Base-by-base conservation (phyloP, 2,329 filamentous ascomycete genomes). In the Cadophora malorum region DNA sequence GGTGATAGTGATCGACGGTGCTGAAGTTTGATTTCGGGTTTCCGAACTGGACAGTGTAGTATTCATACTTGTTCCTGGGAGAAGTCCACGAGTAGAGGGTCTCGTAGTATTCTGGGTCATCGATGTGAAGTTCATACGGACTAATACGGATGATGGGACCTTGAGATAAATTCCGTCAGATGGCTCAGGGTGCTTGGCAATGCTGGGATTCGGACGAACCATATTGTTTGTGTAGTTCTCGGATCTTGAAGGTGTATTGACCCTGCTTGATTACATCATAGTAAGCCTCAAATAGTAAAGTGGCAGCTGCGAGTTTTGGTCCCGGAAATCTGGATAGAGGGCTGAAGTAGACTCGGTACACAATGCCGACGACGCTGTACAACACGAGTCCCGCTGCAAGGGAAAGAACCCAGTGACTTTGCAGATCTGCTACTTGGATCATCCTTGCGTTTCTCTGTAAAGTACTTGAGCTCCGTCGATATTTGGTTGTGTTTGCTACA, bases 71-170 rank as follows among this genome's bases (percentile, higher is more conserved):
- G 53, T 71, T 56, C 19, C 52, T 67, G 14, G 62, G 69, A 5
- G 35, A 59, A 3, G 49, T 58, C 12, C 52, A 49, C 10, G 78
- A 75, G 70, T 81, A 82, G 21, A 83, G 70, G 63, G 80, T 79
- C 38, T 81, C 77, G 66, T 80, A 79, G 71, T 82, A 81, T 55
- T 72, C 64, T 16, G 77, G 73, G 33, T 76, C 74, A 12, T 70
- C 73, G 52, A 82, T 77, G 63, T 82, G 77, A 35, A 83, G 75
- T 67, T 83, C 81, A 73, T 77, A 79, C 1, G 78, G 76, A 64
- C 75, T 78, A 59, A 80, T 77, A 19, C 77, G 75, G 38, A 80
- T 70, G n/a, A 80, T 77, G 1, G 79, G 77, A 10, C 76, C 76
- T 62, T 66, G 83, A 83, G 70, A 74, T 70, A 58, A 79, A 72